Evolutionary conservation across 2,329 filamentous ascomycete species (phyloP), one percentile per base, ranked within the genome.

Genomic region (Fusarium hainanense): DNA sequence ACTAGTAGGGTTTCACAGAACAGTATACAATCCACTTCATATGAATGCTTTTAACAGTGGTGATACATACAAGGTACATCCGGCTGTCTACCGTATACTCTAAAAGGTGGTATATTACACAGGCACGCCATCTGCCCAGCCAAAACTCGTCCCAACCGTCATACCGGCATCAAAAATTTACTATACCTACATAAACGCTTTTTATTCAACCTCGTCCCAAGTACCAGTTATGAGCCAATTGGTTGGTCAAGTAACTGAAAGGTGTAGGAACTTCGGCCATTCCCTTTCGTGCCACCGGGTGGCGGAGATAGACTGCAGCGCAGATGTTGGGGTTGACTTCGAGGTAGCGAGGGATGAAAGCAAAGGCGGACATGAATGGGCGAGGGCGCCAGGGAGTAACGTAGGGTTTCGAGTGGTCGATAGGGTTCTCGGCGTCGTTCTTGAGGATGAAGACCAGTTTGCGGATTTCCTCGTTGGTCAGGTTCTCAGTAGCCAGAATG

Each of bases 241-340:
- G 93, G 77, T 87, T 90, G n/a, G 90, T 87, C 69, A 88, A 83
- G 60, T 87, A 83, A 52, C 84, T 81, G 80, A 94, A 98, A 20
- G 95, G 95, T 25, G 93, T 93, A 3, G 95, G 95, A 65, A 95
- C 91, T 80, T 95, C 96, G 6, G 92, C 90, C 70, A 88, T 76
- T 13, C 94, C 94, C 4, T 91, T 91, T 65, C 94, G 87, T 27
- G 93, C 96, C 44, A 98, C 95, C 0, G 96, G 96, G 83, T 99
- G 95, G 61, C 96, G 88, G 67, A 99, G 83, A 80, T 99, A 99
- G 42, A 99, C 94, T 13, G 96, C 96, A 2, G 94, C 91, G 81
- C 96, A 99, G 75, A 98, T 92, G 77, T 94, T 97, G 80, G 97
- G 96, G 85, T 98, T 98, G 74, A 99, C 96, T 83, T 99, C 97